These are phyloP conservation scores for Chiua virens DNA, from an alignment of 768 basidiomycete genomes.

Conservation along the genomic window DNA sequence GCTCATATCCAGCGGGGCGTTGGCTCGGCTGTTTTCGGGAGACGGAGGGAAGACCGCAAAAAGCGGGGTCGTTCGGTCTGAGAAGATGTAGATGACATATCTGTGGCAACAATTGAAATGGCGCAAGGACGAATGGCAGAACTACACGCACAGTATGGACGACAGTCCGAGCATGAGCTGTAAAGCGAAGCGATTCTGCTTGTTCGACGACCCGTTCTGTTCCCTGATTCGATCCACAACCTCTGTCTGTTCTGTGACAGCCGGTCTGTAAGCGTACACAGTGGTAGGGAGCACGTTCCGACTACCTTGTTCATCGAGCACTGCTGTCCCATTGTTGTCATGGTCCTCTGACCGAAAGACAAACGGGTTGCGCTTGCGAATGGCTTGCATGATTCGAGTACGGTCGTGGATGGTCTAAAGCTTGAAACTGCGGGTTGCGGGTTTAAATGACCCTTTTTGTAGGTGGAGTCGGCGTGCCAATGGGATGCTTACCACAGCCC, in stretches of 20 bases:
- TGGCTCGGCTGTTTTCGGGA: conserved; percentile 5
- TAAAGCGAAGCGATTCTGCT: conserved; percentile 39
- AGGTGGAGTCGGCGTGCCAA: background rate
- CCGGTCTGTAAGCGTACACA: background rate
- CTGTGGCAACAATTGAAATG: conserved; percentile 28
- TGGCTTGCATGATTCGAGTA: conserved; percentile 22
- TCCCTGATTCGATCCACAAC: conserved; percentile 48
- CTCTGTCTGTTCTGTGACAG: conserved; percentile 57
- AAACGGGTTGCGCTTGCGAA: conserved; percentile 50
- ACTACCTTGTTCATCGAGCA: conserved; percentile 57
- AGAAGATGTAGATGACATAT: conserved; percentile 48
- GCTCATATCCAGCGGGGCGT: conserved; percentile 43
- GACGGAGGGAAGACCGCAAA: conserved; percentile 41
- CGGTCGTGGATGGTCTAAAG: background rate
- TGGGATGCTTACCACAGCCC: too few species aligned
- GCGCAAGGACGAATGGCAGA: background rate
- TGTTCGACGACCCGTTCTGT: conserved; percentile 44
- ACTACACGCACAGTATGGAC: conserved; percentile 41
- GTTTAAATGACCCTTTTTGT: conserved; percentile 4
- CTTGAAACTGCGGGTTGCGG: background rate
- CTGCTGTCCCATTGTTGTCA: conserved; percentile 23
- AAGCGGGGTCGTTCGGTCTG: conserved; percentile 47
- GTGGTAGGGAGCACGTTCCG: background rate
- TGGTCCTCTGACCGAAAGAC: conserved; percentile 34
- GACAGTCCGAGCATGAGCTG: conserved; percentile 47